Evolutionary conservation across 176 grass and related monocot genomes (phyloP).

Genomic region (Panicum miliaceum): DNA sequence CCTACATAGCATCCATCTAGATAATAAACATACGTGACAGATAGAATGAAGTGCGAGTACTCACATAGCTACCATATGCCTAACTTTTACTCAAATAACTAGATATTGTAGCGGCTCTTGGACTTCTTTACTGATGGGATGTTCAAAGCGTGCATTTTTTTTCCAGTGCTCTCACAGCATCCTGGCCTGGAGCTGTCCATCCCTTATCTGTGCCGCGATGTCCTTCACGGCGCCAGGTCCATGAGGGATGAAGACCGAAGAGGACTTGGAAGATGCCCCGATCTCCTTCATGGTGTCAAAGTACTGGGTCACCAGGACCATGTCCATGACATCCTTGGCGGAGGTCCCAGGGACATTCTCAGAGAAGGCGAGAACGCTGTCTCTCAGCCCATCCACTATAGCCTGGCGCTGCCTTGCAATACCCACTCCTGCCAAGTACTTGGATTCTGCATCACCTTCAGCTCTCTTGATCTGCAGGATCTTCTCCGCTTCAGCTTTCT

Average conservation of each 20-base stretch:
- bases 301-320: slow-evolving; percentile 88
- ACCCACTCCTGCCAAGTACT: slow-evolving; percentile 80
- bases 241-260: slow-evolving; percentile 79
- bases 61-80: slow-evolving; percentile 9
- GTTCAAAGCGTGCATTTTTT: not conserved
- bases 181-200: slow-evolving; percentile 68
- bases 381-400: slow-evolving; percentile 81
- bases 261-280: slow-evolving; percentile 68
- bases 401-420: slow-evolving; percentile 92
- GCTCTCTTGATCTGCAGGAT: slow-evolving; percentile 88
- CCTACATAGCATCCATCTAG: not conserved
- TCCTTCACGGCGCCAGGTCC: slow-evolving; percentile 78
- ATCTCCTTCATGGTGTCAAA: slow-evolving; percentile 94
- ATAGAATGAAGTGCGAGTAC: slow-evolving; percentile 31
- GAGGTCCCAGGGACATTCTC: slow-evolving; percentile 86
- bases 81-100: slow-evolving; percentile 9
- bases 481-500: slow-evolving; percentile 89
- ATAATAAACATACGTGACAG: slow-evolving; percentile 16
- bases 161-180: slow-evolving; percentile 23
- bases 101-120: not conserved
- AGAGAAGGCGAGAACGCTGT: slow-evolving; percentile 87
- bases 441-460: slow-evolving; percentile 86
- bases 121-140: not conserved
- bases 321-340: slow-evolving; percentile 87
- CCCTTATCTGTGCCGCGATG: slow-evolving; percentile 70